phyloP scores from a whole-genome alignment of 2,329 filamentous ascomycete genomes.

The Aspergillus fijiensis region DNA sequence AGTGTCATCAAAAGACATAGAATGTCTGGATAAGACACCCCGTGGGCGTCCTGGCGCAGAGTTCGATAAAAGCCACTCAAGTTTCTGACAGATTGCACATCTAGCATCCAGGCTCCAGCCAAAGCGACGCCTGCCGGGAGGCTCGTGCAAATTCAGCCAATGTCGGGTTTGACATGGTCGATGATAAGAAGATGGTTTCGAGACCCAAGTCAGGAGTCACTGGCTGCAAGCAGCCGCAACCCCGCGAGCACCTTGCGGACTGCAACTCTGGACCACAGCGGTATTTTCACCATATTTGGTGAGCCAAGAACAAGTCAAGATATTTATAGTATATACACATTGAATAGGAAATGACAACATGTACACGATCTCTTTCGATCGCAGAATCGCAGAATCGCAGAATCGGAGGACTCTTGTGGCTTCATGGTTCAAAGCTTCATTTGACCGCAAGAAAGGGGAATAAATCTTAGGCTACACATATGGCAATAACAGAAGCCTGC shows the following conservation, averaged over 20 bases:
- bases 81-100: background rate
- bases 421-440: background rate
- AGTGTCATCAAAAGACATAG: background rate
- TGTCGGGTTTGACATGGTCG: background rate
- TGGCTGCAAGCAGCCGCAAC: background rate
- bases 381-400: background rate
- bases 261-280: background rate
- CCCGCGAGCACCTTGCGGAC: background rate
- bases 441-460: background rate
- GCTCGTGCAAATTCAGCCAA: background rate
- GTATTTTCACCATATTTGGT: background rate
- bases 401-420: background rate
- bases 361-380: background rate
- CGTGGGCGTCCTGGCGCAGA: background rate
- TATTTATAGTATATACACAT: background rate
- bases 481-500: background rate
- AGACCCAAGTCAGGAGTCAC: background rate
- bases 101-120: background rate
- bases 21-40: background rate
- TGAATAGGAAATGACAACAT: background rate
- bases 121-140: background rate
- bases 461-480: background rate
- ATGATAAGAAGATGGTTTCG: background rate
- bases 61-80: background rate
- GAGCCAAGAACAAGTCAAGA: background rate